Conservation (phyloP, 805 yeast species). For the Saturnispora gosingensis region DNA sequence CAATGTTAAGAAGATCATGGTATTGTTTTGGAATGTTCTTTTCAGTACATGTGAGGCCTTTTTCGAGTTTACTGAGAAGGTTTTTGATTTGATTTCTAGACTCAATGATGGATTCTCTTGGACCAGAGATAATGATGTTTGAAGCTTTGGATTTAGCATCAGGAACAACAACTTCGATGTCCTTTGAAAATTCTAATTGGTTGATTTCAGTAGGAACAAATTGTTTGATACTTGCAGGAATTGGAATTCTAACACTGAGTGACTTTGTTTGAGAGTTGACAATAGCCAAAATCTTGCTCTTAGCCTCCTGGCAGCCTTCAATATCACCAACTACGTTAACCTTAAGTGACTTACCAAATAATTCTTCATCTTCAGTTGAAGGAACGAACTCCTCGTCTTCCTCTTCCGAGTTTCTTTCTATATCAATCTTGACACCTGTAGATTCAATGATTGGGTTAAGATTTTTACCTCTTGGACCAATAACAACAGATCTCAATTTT, state of each 20-base stretch:
- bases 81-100: slow-evolving; percentile 45
- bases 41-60: slow-evolving; percentile 41
- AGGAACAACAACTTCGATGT: slow-evolving; percentile 25
- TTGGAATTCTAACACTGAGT: slow-evolving; percentile 40
- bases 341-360: slow-evolving; percentile 48
- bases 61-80: slow-evolving; percentile 35
- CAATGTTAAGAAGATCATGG: slow-evolving; percentile 59
- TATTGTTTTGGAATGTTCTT: slow-evolving; percentile 57
- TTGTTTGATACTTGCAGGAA: slow-evolving; percentile 36
- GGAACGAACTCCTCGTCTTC: slow-evolving; percentile 9
- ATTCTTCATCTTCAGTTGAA: slow-evolving; percentile 38
- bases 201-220: slow-evolving; percentile 32
- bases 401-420: slow-evolving; percentile 32
- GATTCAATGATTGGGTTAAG: slow-evolving; percentile 69
- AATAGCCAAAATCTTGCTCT: slow-evolving; percentile 55
- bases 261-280: slow-evolving; percentile 67
- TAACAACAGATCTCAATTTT: slow-evolving; percentile 63
- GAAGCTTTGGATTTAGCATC: slow-evolving; percentile 30
- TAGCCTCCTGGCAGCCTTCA: slow-evolving; percentile 73
- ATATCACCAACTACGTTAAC: slow-evolving; percentile 74
- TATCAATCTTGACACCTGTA: slow-evolving; percentile 62
- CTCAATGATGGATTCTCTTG: slow-evolving; percentile 52
- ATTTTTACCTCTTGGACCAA: slow-evolving; percentile 80
- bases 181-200: slow-evolving; percentile 16
- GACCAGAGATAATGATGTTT: slow-evolving; percentile 53